Base-by-base conservation (phyloP, 73 alveolate genomes). In the Paramecium tetraurelia region DNA sequence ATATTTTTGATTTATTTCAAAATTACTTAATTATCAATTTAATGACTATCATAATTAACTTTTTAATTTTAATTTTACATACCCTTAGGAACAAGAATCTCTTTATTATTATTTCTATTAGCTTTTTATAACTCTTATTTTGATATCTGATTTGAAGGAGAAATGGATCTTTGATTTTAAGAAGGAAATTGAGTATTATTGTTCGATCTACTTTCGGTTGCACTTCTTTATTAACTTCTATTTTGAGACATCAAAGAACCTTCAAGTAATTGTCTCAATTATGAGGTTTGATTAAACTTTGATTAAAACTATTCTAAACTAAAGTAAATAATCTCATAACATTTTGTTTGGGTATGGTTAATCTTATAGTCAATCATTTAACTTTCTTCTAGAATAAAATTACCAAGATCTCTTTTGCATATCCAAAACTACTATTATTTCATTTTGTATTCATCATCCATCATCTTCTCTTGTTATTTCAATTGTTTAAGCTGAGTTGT, bases 401-500 rank as follows among this genome's bases (percentile, higher is more conserved):
- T 33, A 10, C 84, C 21, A 31, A 63, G 84, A 27, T 63, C 84
- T 27, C 20, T 12, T 33, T 63, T 63, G 31, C 84, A 63, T 27
- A 14, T 27, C 16, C 4, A 31, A 5, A 63, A 46, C 84, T 63
- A 63, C 14, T 63, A 63, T 0, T 31, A 33, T 63, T 63, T 63
- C 84, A 63, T 63, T 8, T 63, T 63, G 0, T 63, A 24, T 63
- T 63, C 84, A 27, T 63, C 84, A 7, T 12, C 24, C 84, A 63
- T 63, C 84, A 63, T 63, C 31, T 63, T 63, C 84, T 63, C 84
- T 63, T 63, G 31, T 63, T 63, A 27, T 63, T 63, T 63, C 31
- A 63, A 33, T 12, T 63, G 22, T 6, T 33, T 63, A 0, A 31
- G 12, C 5, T 63, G 12, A 31, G 21, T 16, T 0, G 44, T 63